Evolutionary conservation across 1,284 basidiomycete genomes (phyloP), one percentile per base, ranked within the genome.

Genomic region (Cystobasidium pallidum): DNA sequence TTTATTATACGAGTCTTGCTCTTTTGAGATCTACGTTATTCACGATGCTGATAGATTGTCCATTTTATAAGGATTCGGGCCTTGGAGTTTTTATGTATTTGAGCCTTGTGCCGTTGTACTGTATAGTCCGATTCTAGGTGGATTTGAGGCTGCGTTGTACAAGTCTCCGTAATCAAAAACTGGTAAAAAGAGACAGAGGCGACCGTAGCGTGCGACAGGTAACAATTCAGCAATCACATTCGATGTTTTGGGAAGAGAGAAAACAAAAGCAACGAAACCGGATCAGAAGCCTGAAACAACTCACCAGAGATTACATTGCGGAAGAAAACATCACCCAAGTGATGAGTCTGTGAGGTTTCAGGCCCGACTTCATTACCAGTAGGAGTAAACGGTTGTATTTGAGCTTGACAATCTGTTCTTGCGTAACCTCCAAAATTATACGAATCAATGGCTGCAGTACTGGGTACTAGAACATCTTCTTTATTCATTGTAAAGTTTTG

Each of bases 311-410:
- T 51, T 51, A 64, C 68, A 51, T 71, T 71, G 11, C 68, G 59
- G n/a, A 71, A 51, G 61, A 71, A 71, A 24, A 71, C 68, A 47
- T 71, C 68, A 34, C 68, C 68, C 4, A 71, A 61, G 47, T 71
- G 68, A 64, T 71, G 61, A 30, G 68, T 71, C 32, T 71, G 68
- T 24, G 59, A 63, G 17, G 68, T 71, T n/a, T 71, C 61, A 39
- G 54, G 54, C 13, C 68, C 68, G 45, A 71, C 61, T 58, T 71
- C 68, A 51, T 71, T 71, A 26, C 49, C 41, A 36, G 68, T 71
- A 30, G 68, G 68, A 7, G 59, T 63, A 54, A 71, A 71, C 39
- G 68, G 68, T 54, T 71, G 68, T 61, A 71, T 71, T 59, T 71
- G 68, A 57, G 68, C 68, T 57, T 71, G 68, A 49, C 68, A 71